phyloP scores from a whole-genome alignment of 2,329 filamentous ascomycete genomes.

The Chaetomiaceae sp. region DNA sequence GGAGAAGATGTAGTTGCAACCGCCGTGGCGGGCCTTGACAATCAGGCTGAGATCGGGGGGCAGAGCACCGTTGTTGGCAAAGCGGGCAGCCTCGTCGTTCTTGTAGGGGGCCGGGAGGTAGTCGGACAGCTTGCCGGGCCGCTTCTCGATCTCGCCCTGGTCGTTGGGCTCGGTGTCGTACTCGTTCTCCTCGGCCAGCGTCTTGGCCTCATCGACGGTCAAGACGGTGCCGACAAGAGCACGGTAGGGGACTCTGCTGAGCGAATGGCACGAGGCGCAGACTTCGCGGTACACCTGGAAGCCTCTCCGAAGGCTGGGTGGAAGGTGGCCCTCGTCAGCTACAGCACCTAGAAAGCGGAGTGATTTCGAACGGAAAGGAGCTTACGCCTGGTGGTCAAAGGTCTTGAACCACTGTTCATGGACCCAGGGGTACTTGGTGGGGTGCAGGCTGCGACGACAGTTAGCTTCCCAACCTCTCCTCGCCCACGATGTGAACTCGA shows the following conservation, averaged over 20 bases:
- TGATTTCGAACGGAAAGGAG: constrained; percentile 34
- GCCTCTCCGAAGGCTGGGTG: constrained; percentile 80
- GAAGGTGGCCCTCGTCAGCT: constrained; percentile 8
- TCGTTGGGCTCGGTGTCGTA: constrained; percentile 98
- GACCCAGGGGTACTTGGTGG: constrained; percentile 92
- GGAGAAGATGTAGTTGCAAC: constrained; percentile 97
- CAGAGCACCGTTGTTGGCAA: constrained; percentile 96
- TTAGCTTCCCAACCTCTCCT: constrained; percentile 25
- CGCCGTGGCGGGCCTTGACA: constrained; percentile 94
- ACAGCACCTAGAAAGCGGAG: too few relatives aligned
- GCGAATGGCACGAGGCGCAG: constrained; percentile 95
- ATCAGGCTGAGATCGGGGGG: constrained; percentile 97
- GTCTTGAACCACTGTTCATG: constrained; percentile 89
- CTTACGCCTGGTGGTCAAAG: constrained; percentile 95
- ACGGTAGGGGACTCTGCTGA: constrained; percentile 90
- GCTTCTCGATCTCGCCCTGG: constrained; percentile 96
- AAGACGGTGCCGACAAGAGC: constrained; percentile 81
- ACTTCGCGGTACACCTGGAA: constrained; percentile 99
- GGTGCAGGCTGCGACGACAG: constrained; percentile 64
- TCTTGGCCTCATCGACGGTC: constrained; percentile 98
- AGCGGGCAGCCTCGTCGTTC: constrained; percentile 97
- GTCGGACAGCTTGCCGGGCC: constrained; percentile 95
- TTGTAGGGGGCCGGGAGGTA: constrained; percentile 94
- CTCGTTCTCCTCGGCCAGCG: constrained; percentile 93
- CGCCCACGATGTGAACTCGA: constrained; percentile 1